These are phyloP conservation scores for Calocybe cyanea DNA, from an alignment of 768 basidiomycete genomes.

Conservation along the genomic window DNA sequence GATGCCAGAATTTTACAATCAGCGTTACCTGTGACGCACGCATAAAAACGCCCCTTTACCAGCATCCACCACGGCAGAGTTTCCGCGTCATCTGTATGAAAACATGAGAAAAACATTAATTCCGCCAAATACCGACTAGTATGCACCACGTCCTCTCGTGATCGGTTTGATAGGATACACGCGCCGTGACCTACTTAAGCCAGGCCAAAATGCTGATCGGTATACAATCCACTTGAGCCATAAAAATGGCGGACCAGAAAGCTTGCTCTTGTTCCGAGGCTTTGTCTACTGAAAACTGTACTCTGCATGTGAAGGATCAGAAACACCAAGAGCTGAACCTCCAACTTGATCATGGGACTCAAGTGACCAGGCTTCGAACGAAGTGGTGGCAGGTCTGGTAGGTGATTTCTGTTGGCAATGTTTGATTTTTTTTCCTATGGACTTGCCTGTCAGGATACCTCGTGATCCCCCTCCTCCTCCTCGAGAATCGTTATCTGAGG, in stretches of 20 bases:
- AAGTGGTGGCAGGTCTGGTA: slow-evolving; percentile 58
- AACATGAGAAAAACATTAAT: neutral
- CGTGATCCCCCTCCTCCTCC: slow-evolving; percentile 55
- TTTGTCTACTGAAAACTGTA: slow-evolving; percentile 7
- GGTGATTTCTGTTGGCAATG: neutral
- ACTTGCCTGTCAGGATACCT: slow-evolving; percentile 44
- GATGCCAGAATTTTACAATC: too few relatives aligned
- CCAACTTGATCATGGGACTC: slow-evolving; percentile 37
- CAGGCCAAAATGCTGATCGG: neutral
- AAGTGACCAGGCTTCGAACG: slow-evolving; percentile 36
- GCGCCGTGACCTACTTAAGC: neutral
- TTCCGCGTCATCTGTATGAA: slow-evolving; percentile 2
- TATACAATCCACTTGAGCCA: neutral
- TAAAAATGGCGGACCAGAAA: slow-evolving; percentile 1
- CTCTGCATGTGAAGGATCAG: neutral
- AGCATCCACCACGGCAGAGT: neutral
- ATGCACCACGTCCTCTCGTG: neutral
- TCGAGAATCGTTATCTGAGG: slow-evolving; percentile 52
- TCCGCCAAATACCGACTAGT: neutral
- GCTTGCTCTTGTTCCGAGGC: slow-evolving; percentile 3
- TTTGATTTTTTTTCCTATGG: neutral
- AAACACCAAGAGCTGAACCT: slow-evolving; percentile 17
- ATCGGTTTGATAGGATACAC: neutral
- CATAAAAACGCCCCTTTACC: too few relatives aligned
- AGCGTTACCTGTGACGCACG: too few relatives aligned